Evolutionary conservation across 176 grass and related monocot genomes (phyloP), one percentile per base, ranked within the genome.

Genomic region (Olyra latifolia): DNA sequence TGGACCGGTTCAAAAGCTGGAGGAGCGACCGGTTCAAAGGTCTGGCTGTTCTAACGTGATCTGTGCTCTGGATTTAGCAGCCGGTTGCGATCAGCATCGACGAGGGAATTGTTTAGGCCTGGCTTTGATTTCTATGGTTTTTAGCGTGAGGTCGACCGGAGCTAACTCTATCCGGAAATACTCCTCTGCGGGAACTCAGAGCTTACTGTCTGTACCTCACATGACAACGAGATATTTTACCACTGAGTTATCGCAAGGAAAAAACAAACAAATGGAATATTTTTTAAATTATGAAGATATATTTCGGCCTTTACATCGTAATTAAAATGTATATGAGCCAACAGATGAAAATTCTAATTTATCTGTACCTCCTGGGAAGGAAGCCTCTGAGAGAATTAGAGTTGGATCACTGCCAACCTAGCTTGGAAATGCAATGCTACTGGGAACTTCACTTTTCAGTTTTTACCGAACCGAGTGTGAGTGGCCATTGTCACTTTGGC

Each of bases 1-100:
- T 9, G 42, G 85, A 87, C 86, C 73, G 38, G 74, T 88, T 88
- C 86, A 88, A 88, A 87, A 48, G 71, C 4, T 64, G 25, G 2
- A 13, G 14, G 8, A 50, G n/a, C 32, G 82, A 85, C 82, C 64
- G 56, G 40, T 85, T 89, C 87, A 85, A 89, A 69, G 59, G 10
- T 42, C 32, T 67, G 69, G 53, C 55, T 24, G 44, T 55, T 78
- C 66, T 16, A 2, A 24, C 45, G 48, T 20, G 45, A 30, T 44
- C 23, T 45, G 48, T 75, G 71, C 40, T 13, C 74, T 59, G 75
- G 38, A n/a, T 73, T 56, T 64, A 35, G 58, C 67, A 28, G 76
- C 57, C 73, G 27, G 66, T 69, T 62, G 78, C 85, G 9, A 76
- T 87, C 78, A 58, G 20, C 67, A 42, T 55, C 10, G 69, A 19